Evolutionary conservation across 2,329 filamentous ascomycete species (phyloP).

Genomic region (Arthrobotrys megalospora): DNA sequence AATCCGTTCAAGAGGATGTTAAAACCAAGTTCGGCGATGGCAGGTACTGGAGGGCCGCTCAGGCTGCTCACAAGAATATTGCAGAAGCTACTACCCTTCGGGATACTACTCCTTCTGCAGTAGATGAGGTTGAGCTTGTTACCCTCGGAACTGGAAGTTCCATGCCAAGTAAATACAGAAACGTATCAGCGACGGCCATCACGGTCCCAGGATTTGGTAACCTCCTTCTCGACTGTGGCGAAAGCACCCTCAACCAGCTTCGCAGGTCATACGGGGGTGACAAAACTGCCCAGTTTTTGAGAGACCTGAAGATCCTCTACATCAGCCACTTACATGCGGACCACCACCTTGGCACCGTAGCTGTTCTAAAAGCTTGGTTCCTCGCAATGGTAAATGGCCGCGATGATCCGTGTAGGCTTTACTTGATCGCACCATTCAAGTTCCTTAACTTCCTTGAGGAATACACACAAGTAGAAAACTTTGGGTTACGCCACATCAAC

Average conservation of each 20-base stretch:
- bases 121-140: conserved; percentile 83
- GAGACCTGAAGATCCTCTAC: conserved; percentile 84
- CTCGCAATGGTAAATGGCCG: conserved; percentile 69
- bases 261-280: conserved; percentile 78
- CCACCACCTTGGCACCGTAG: conserved; percentile 89
- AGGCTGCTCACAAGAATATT: conserved; percentile 68
- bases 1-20: conserved; percentile 61
- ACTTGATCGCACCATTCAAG: conserved; percentile 62
- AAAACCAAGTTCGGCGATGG: conserved; percentile 57
- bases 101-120: conserved; percentile 76
- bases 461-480: conserved; percentile 83
- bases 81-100: conserved; percentile 63
- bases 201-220: conserved; percentile 87
- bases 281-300: conserved; percentile 79
- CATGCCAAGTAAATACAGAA: conserved; percentile 91
- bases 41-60: conserved; percentile 73
- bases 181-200: conserved; percentile 90
- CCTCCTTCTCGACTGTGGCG: conserved; percentile 91
- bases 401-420: conserved; percentile 64
- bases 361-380: conserved; percentile 87
- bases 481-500: conserved; percentile 75
- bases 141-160: conserved; percentile 93
- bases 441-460: conserved; percentile 80
- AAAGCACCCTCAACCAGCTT: conserved; percentile 91
- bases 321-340: conserved; percentile 97